Evolutionary conservation across 2,329 filamentous ascomycete species (phyloP), one percentile per base, ranked within the genome.

Genomic region (Botrytis galanthina): DNA sequence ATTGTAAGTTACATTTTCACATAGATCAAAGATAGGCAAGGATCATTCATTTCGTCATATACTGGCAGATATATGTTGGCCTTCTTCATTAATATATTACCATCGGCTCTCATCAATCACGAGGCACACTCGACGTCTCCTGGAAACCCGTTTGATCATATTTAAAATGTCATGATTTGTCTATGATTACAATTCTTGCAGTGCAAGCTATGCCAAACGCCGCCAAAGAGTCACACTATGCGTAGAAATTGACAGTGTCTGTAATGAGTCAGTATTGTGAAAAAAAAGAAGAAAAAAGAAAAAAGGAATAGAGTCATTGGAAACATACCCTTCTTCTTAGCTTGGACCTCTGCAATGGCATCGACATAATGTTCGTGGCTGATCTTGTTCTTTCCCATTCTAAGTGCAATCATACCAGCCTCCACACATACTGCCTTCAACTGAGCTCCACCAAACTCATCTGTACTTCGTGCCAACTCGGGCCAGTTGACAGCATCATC

Each of bases 341-440:
- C 91, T 83, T 95, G 94, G 79, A 99, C 96, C 84, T 99, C 96
- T 54, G 94, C 89, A 83, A 99, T 98, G 75, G 96, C 96, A 86
- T 99, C 96, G 69, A 99, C 96, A 81, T 98, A 99, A 84, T 99
- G 94, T 86, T 99, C 96, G 82, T 99, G 96, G 74, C 92, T 93
- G 81, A 99, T 96, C 88, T 98, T 98, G 84, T 92, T 94, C 87
- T 97, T 95, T 75, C 96, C 96, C 83, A 92, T 94, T 78, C 96
- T 90, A 81, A 99, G 86, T 42, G 96, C 96, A 84, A 99, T 99
- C 96, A 99, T 99, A 82, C 96, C 96, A 70, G 96, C 96, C 86
- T 99, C 96, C 39, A 99, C 96, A 83, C 96, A 99, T 35, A 99
- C 96, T 61, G 96, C 96, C 88, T 99, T 99, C 79, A 99, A 86